Conservation (phyloP, 2,329 filamentous ascomycete genomes). For the Scedosporium dehoogii region DNA sequence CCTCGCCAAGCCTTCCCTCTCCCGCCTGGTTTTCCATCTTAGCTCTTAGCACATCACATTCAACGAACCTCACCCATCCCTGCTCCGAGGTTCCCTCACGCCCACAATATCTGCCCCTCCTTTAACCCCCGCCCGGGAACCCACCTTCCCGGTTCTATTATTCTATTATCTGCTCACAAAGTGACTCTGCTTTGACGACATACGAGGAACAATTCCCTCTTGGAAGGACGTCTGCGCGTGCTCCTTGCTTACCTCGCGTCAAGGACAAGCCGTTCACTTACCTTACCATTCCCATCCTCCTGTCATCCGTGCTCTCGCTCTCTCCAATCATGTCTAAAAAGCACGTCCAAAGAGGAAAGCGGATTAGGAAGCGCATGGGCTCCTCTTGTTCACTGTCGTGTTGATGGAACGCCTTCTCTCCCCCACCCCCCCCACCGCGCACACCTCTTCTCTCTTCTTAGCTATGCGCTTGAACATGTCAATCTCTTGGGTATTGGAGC, state of each 20-base stretch:
- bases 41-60: no score
- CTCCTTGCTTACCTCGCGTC: background rate
- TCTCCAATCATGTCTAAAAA: background rate
- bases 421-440: background rate
- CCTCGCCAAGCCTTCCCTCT: background rate
- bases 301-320: background rate
- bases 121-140: background rate
- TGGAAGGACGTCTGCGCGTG: background rate
- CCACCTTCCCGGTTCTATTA: conserved; percentile 3
- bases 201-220: background rate
- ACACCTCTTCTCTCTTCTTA: background rate
- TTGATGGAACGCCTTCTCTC: background rate
- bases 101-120: background rate
- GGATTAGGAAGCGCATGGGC: background rate
- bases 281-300: background rate
- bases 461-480: background rate
- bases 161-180: background rate
- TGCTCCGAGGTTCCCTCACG: background rate
- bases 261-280: background rate
- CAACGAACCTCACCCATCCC: no score
- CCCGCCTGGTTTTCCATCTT: no score
- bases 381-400: no score
- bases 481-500: background rate
- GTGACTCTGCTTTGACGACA: background rate
- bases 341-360: background rate